Conservation (phyloP, 352 stramenopile genomes). For the Aphanomyces euteiches region DNA sequence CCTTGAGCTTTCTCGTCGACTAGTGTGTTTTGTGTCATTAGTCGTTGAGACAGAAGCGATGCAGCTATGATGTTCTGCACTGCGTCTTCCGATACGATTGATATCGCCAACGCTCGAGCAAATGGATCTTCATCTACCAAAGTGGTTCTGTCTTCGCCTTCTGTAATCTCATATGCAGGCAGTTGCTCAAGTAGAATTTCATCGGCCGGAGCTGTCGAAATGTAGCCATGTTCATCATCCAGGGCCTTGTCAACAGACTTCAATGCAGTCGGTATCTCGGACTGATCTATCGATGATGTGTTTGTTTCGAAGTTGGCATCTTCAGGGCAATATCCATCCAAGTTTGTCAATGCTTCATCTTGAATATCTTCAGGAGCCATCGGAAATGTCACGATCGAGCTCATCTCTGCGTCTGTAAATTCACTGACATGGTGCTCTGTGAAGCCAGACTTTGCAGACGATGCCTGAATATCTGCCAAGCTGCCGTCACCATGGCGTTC, state of each 20-base stretch:
- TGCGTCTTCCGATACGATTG: neutral
- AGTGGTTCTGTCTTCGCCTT: neutral
- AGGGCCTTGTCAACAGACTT: neutral
- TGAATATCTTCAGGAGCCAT: too few species aligned
- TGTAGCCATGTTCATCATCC: neutral
- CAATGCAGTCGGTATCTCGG: neutral
- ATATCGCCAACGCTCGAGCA: conserved; percentile 8
- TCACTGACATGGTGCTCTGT: too few species aligned
- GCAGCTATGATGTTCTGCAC: neutral
- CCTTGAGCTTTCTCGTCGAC: neutral
- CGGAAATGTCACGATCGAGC: too few species aligned
- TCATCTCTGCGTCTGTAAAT: too few species aligned
- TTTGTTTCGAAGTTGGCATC: neutral
- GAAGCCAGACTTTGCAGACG: too few species aligned
- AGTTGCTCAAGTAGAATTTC: neutral
- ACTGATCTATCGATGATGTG: neutral
- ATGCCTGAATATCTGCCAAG: too few species aligned
- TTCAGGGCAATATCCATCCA: too few species aligned
- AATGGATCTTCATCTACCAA: conserved; percentile 8
- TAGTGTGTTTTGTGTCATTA: too few species aligned
- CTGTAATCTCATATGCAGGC: neutral
- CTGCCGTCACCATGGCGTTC: too few species aligned
- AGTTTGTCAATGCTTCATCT: too few species aligned
- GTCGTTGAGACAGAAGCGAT: neutral
- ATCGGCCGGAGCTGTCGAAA: neutral